Evolutionary conservation across 306 rosid species (phyloP).

Genomic region (Dalbergia cultrata): DNA sequence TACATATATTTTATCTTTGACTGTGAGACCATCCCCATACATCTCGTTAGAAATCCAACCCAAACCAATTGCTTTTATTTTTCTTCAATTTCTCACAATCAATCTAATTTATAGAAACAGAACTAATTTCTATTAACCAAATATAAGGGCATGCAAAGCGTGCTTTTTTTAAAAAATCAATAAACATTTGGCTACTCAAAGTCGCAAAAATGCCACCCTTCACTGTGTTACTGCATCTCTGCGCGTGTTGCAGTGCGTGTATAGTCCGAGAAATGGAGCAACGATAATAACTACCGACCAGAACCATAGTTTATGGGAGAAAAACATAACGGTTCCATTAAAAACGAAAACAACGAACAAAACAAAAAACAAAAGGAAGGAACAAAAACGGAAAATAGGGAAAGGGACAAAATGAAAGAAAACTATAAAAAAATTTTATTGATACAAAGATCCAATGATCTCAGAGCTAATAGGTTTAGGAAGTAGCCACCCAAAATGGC

Average conservation of each 20-base stretch:
- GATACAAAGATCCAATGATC: constrained; percentile 37
- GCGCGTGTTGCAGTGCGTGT: constrained; percentile 1
- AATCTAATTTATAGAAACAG: background rate
- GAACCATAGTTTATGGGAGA: constrained; percentile 44
- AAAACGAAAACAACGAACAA: background rate
- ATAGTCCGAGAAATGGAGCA: constrained; percentile 42
- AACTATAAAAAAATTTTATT: background rate
- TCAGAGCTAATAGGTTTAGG: constrained; percentile 37
- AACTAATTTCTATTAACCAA: too few relatives aligned
- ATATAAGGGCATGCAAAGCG: background rate
- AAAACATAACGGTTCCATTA: constrained; percentile 22
- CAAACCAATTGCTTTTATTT: too few relatives aligned
- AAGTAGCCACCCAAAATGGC: constrained; percentile 66
- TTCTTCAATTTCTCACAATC: background rate
- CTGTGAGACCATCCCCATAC: too few relatives aligned
- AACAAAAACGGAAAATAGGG: constrained; percentile 15
- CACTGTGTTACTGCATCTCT: background rate
- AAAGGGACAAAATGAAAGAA: constrained; percentile 45
- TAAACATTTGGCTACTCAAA: background rate
- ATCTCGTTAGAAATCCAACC: too few relatives aligned
- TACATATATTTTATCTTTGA: too few relatives aligned
- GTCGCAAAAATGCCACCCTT: background rate
- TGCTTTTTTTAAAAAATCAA: constrained; percentile 2
- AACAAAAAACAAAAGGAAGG: background rate
- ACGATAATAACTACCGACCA: constrained; percentile 67